phyloP scores from a whole-genome alignment of 345 rosid species.

The Eucalyptus cladocalyx region DNA sequence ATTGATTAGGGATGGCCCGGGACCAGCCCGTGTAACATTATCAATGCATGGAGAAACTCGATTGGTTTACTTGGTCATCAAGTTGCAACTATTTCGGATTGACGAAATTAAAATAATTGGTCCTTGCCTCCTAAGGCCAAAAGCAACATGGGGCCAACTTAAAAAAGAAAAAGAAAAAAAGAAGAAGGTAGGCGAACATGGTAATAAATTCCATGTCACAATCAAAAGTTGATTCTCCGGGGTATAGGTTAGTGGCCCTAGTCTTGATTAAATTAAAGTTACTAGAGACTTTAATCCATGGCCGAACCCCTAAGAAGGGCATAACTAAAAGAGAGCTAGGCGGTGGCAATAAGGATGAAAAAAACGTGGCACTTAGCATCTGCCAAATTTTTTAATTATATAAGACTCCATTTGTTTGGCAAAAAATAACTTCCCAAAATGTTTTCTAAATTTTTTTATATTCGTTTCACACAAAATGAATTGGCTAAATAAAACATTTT shows the following conservation, averaged over 20 bases:
- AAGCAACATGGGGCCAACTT: neutral
- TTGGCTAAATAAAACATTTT: too few relatives aligned
- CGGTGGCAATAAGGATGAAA: neutral
- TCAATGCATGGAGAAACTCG: neutral
- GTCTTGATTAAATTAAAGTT: neutral
- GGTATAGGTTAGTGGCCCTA: neutral
- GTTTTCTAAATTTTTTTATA: too few relatives aligned
- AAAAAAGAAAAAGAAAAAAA: accelerated
- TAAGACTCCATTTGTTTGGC: too few relatives aligned
- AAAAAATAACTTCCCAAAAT: too few relatives aligned
- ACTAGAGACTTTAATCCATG: neutral
- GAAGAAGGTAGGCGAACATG: neutral
- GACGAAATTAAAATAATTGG: neutral
- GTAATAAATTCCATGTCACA: neutral
- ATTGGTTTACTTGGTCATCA: neutral
- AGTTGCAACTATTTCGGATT: neutral
- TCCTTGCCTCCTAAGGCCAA: neutral
- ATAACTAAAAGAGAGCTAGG: neutral
- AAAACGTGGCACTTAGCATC: neutral
- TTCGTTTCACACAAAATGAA: too few relatives aligned
- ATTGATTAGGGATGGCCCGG: neutral
- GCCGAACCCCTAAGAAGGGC: neutral
- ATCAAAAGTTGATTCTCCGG: neutral
- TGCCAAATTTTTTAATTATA: neutral
- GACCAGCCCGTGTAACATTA: neutral